Conservation (phyloP, 495 filamentous ascomycete genomes). For the Monascus purpureus region DNA sequence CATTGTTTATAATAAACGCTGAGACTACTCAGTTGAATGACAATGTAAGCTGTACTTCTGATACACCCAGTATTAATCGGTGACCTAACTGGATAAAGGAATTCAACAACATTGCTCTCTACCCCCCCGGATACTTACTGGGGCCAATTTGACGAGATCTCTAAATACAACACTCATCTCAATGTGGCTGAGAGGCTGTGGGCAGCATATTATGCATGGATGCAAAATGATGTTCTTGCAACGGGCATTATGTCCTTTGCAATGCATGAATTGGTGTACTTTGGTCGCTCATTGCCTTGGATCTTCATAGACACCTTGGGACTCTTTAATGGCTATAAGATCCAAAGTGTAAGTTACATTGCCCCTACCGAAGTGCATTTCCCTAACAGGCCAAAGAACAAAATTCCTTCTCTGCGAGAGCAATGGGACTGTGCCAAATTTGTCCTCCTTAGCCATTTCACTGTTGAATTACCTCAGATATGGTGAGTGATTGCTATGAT, state of each 20-base stretch:
- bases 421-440: constrained; percentile 90
- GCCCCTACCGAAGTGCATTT: not conserved
- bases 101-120: constrained; percentile 42
- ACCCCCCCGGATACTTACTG: constrained; percentile 51
- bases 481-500: constrained; percentile 40
- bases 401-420: constrained; percentile 76
- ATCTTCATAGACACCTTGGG: constrained; percentile 83
- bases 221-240: constrained; percentile 92
- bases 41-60: too few relatives aligned
- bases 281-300: constrained; percentile 84
- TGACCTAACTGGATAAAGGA: constrained; percentile 20
- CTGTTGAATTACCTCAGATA: constrained; percentile 94
- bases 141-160: constrained; percentile 74
- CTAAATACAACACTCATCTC: constrained; percentile 73
- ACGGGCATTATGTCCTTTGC: constrained; percentile 94
- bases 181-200: constrained; percentile 75
- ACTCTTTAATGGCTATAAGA: constrained; percentile 82
- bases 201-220: constrained; percentile 96
- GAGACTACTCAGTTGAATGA: too few relatives aligned
- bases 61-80: too few relatives aligned
- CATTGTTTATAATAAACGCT: too few relatives aligned
- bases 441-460: constrained; percentile 87
- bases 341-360: constrained; percentile 56
- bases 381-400: constrained; percentile 42
- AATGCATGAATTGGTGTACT: constrained; percentile 92